Base-by-base conservation (phyloP, 2,329 filamentous ascomycete genomes). In the Stachybotrys chartarum region DNA sequence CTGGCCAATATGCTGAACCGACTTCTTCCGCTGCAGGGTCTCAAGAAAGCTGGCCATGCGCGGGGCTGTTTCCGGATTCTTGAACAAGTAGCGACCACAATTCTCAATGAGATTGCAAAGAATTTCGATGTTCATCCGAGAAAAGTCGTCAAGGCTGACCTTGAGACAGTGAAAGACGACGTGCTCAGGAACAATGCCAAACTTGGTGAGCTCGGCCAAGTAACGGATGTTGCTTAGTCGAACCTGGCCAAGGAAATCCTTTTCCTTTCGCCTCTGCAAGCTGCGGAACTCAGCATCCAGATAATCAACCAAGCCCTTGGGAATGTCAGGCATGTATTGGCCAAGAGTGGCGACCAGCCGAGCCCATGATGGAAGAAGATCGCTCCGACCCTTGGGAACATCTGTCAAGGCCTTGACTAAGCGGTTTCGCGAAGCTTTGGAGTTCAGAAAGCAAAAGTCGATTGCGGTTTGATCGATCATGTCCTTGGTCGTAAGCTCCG, bases 101-200 rank as follows among this genome's bases (percentile, higher is more conserved):
- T 97, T 97, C 70, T 99, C 94, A 24, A 99, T 80, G 31, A 99
- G 78, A 66, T 95, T 96, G 66, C 92, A 95, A 60, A 99, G 93
- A 63, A 99, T 97, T 70, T 99, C 95, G 60, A 99, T 97, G 66
- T 99, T 99, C 89, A 97, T 97, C 58, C 93, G 84, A 3, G 94
- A 97, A 67, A 99, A 99, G 66, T 99, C 94, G 65, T 99, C 94
- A 31, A 99, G 76, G 62, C 93, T 95, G 69, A 99, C 93, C 71
- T 97, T 99, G 64, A 99, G 84, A 68, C 94, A 99, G 68, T 99
- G 94, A 68, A 99, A 99, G 54, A 99, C 95, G 60, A 99, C 93
- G 71, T 99, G 94, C 70, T 99, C 94, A 0, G 95, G 94, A 8
- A 99, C 94, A 35, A 97, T 91, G 35, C 94, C 93, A 66, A 99